Percentiles rank a stretch among this genome's conserved stretches.
Evolutionary conservation across 2,329 filamentous ascomycete species (phyloP).

Genomic region (Colletotrichum spaethianum): DNA sequence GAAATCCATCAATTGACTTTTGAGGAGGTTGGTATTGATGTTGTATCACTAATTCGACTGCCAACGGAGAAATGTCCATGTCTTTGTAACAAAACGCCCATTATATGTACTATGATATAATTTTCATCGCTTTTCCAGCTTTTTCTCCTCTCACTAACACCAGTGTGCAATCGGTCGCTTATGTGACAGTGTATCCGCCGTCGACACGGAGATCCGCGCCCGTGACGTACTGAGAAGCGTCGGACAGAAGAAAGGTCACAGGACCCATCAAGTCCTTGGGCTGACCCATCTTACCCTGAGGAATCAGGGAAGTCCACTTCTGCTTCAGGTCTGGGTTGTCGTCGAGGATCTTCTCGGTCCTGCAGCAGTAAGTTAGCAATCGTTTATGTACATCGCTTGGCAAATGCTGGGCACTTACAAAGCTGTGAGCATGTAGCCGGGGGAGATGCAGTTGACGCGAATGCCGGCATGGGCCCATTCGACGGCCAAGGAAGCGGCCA

Average conservation of each 20-base stretch:
- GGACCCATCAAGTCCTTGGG: constrained; percentile 95
- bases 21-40: background rate
- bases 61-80: background rate
- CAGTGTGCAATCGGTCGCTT: constrained; percentile 43
- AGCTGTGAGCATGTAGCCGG: constrained; percentile 96
- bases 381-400: background rate
- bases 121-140: background rate
- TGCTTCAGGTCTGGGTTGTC: constrained; percentile 91
- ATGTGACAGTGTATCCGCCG: constrained; percentile 89
- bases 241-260: constrained; percentile 87
- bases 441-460: constrained; percentile 94
- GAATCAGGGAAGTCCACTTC: constrained; percentile 94
- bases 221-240: constrained; percentile 80
- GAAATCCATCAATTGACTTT: background rate
- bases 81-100: background rate
- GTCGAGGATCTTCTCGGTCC: constrained; percentile 93
- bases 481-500: constrained; percentile 89
- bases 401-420: constrained; percentile 71
- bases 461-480: constrained; percentile 94
- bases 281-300: constrained; percentile 92
- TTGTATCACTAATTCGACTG: background rate
- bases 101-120: background rate
- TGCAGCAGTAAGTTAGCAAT: constrained; percentile 52
- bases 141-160: background rate
- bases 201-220: constrained; percentile 87